These are phyloP conservation scores for Rhododendron kiyosumense DNA, from an alignment of 148 eudicot species.

Conservation along the genomic window DNA sequence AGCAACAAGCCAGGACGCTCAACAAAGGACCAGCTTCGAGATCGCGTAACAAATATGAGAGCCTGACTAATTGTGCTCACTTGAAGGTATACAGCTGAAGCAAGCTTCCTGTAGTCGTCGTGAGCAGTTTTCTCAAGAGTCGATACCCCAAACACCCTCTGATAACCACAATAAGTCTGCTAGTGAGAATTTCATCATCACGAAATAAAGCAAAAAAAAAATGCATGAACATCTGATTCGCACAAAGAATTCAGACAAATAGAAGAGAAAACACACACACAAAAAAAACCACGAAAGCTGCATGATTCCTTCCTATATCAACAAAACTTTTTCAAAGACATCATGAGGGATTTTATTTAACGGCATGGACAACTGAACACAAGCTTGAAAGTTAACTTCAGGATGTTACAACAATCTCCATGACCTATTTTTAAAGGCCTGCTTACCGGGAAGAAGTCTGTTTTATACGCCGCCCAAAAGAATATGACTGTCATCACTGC, in stretches of 20 bases:
- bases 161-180: slow-evolving; percentile 9
- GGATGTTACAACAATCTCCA: not conserved
- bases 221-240: not conserved
- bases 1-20: slow-evolving; percentile 91
- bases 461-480: slow-evolving; percentile 98
- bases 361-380: not conserved
- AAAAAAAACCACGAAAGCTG: not conserved
- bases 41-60: slow-evolving; percentile 93
- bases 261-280: not conserved
- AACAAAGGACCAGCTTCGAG: slow-evolving; percentile 85
- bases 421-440: not conserved
- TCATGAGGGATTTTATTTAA: not conserved
- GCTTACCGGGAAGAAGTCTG: slow-evolving; percentile 88
- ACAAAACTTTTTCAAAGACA: not conserved
- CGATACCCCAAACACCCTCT: slow-evolving; percentile 81
- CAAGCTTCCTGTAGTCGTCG: slow-evolving; percentile 71
- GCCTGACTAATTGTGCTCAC: slow-evolving; percentile 98
- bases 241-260: not conserved
- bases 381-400: not conserved
- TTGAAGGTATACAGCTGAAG: slow-evolving; percentile 95
- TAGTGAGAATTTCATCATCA: not conserved
- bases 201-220: not conserved
- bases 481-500: slow-evolving; percentile 99
- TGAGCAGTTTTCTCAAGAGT: slow-evolving; percentile 72
- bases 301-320: not conserved